Evolutionary conservation across 179 eudicot genomes (phyloP).

Genomic region (Camellia oleifera): DNA sequence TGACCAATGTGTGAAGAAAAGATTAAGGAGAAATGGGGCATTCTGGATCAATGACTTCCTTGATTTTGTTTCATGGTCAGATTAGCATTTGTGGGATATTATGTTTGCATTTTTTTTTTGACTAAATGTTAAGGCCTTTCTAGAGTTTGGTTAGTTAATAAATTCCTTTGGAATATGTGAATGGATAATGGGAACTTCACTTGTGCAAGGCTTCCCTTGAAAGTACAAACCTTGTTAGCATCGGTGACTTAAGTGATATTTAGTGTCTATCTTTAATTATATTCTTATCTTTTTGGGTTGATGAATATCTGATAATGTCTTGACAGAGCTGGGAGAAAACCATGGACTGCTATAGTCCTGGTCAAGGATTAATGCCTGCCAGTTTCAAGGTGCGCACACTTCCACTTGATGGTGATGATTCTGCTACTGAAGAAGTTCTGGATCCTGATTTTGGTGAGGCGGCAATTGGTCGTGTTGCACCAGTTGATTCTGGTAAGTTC

Average conservation of each 20-base stretch:
- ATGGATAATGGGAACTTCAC: not conserved
- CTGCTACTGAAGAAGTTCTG: slow-evolving; percentile 80
- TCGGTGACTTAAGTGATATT: not conserved
- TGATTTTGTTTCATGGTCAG: not conserved
- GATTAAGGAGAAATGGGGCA: not conserved
- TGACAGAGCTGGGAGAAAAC: slow-evolving; percentile 96
- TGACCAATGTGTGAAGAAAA: not conserved
- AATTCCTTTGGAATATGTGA: not conserved
- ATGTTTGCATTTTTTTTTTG: not conserved
- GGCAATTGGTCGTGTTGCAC: slow-evolving; percentile 98
- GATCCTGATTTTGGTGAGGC: slow-evolving; percentile 99
- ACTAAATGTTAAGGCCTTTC: not conserved
- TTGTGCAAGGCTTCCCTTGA: not conserved
- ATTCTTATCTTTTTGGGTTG: slow-evolving; percentile 7
- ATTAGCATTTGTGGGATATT: not conserved
- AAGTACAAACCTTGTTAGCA: not conserved
- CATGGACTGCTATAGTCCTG: slow-evolving; percentile 98
- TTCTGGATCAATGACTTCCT: not conserved
- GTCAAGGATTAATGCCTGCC: slow-evolving; percentile 98
- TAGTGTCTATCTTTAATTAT: not conserved
- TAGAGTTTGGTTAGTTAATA: not conserved
- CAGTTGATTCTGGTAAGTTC: slow-evolving; percentile 90
- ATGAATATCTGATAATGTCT: not conserved
- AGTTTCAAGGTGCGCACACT: slow-evolving; percentile 90
- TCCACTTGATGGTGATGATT: slow-evolving; percentile 78